A percentile compares a stretch with the other conserved stretches of the same genome.
phyloP scores from a whole-genome alignment of 129 eudicot species.

The Tagetes patula region DNA sequence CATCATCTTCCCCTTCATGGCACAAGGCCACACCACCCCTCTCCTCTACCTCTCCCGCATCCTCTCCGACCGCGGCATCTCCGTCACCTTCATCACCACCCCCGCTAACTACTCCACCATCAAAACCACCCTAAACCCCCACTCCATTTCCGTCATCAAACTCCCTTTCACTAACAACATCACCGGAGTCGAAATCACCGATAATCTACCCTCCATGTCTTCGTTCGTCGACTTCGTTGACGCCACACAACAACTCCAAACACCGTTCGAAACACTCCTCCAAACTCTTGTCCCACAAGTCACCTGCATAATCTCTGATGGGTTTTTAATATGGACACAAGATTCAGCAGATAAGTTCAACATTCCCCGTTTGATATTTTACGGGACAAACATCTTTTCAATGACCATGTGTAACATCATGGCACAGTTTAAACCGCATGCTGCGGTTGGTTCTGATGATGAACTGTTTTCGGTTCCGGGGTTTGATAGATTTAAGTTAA shows the following conservation, averaged over 20 bases:
- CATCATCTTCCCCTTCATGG: slow-evolving; percentile 69
- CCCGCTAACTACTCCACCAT: slow-evolving; percentile 44
- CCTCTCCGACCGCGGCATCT: slow-evolving; percentile 45
- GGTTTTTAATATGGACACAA: slow-evolving; percentile 60
- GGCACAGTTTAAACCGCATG: slow-evolving; percentile 37
- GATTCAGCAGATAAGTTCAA: slow-evolving; percentile 45
- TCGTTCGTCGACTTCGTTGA: slow-evolving; percentile 37
- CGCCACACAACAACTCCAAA: slow-evolving; percentile 43
- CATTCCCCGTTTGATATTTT: slow-evolving; percentile 47
- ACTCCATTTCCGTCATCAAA: slow-evolving; percentile 31
- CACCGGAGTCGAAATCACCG: slow-evolving; percentile 41
- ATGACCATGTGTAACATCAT: slow-evolving; percentile 36
- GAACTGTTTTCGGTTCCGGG: slow-evolving; percentile 39
- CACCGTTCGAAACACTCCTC: slow-evolving; percentile 44
- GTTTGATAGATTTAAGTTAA: slow-evolving; percentile 39
- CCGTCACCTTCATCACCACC: slow-evolving; percentile 70
- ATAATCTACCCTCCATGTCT: slow-evolving; percentile 45
- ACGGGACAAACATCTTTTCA: slow-evolving; percentile 45
- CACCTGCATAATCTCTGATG: slow-evolving; percentile 57
- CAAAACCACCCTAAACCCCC: slow-evolving; percentile 28
- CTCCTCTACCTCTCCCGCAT: slow-evolving; percentile 64
- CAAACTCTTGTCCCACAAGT: slow-evolving; percentile 29
- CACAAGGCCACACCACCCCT: slow-evolving; percentile 78
- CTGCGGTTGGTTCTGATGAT: slow-evolving; percentile 19
- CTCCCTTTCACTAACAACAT: slow-evolving; percentile 45